A percentile compares a stretch with the other conserved stretches of the same genome.
Evolutionary conservation across 169 alveolate species (phyloP).

Genomic region (Eimeria praecox): DNA sequence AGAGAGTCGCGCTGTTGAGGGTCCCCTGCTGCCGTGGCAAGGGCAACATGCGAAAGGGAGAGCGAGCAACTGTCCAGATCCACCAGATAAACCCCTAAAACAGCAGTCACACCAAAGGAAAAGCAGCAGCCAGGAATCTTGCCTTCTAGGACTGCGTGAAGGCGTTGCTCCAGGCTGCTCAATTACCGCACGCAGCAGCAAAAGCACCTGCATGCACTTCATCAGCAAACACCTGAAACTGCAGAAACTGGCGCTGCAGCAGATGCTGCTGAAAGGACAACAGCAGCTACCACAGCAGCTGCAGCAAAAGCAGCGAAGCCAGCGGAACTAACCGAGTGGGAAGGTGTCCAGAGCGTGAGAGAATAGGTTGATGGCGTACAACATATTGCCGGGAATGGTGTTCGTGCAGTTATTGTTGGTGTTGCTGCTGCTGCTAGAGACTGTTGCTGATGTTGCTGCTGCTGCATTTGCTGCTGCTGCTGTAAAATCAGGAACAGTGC

Average conservation of each 20-base stretch:
- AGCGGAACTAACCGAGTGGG: slow-evolving; percentile 24
- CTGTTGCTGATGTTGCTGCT: not conserved
- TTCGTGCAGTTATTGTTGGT: slow-evolving; percentile 40
- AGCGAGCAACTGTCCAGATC: slow-evolving; percentile 49
- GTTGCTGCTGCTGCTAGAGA: slow-evolving; percentile 31
- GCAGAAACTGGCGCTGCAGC: not conserved
- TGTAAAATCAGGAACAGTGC: slow-evolving; percentile 47
- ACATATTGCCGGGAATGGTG: slow-evolving; percentile 48
- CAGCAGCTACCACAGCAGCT: not conserved
- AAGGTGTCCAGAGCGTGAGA: slow-evolving; percentile 48
- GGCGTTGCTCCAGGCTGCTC: not conserved
- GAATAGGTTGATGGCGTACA: slow-evolving; percentile 61
- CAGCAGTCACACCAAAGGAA: not conserved
- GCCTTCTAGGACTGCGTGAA: not conserved
- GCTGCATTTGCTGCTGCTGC: slow-evolving; percentile 58
- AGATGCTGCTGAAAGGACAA: not conserved
- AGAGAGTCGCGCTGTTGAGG: slow-evolving; percentile 36
- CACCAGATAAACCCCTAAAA: slow-evolving; percentile 47
- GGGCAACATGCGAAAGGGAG: slow-evolving; percentile 55
- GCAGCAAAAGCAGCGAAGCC: not conserved
- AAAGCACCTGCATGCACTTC: not conserved
- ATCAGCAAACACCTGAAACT: not conserved
- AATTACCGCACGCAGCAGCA: not conserved
- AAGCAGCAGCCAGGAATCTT: not conserved
- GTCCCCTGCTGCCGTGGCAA: slow-evolving; percentile 51